Evolutionary conservation across 768 basidiomycete genomes (phyloP), one percentile per base, ranked within the genome.

Genomic region (Saitozyma sp.): DNA sequence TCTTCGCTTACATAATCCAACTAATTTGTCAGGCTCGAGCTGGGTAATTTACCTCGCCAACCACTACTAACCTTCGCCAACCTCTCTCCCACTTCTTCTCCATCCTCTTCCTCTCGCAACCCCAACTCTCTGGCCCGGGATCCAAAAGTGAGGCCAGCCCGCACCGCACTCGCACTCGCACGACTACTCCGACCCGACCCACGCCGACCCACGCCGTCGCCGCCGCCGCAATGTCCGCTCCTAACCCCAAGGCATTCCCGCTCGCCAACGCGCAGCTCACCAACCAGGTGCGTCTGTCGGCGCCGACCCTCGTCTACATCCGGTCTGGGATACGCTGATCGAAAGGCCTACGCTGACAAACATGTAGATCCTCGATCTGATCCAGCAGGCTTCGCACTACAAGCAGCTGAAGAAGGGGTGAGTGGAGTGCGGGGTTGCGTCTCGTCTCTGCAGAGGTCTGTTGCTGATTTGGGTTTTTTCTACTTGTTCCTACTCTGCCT

Each of bases 331-430:
- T 29, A 29, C 29, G 29, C 29, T 5, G 29, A 29, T 29, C 29
- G 29, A 29, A 29, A 29, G 29, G 29, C 39, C 51, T 11, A 55
- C 41, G 19, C 39, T 61, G 42, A 29, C 45, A 29, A 29, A 2
- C 29, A 14, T 67, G 13, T 59, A 95, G 92, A 96, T 98, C 75
- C 85, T 99, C 58, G 95, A 98, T 76, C 84, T 98, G 61, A 89
- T 96, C 40, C 92, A 96, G 73, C 91, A 95, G 81, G 94, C 95
- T 48, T 84, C 86, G n/a, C 89, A 93, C 80, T 96, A 95, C 84
- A 97, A 97, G 82, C 94, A 97, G 80, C 83, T 97, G 53, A 98
- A 97, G 83, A 97, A 97, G 83, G 95, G 74, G 71, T 74, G 50
- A 69, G 70, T 29, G 29, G 29, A 29, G 29, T 29, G n/a, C n/a